phyloP scores from a whole-genome alignment of 805 yeast species.

The Candida namnaoensis region DNA sequence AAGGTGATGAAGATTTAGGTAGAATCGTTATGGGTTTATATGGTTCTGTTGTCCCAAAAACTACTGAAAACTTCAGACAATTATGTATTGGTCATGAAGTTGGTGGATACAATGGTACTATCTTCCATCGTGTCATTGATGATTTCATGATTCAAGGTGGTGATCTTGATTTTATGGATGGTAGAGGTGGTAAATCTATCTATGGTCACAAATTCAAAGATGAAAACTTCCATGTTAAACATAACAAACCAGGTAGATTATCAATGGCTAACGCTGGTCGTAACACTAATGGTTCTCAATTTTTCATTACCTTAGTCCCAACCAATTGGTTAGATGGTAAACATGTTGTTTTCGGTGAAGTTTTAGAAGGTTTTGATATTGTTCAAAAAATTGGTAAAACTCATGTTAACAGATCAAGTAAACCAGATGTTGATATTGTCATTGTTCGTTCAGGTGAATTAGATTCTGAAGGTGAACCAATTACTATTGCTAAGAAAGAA shows the following conservation, averaged over 20 bases:
- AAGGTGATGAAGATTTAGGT: constrained; percentile 72
- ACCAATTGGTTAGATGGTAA: constrained; percentile 90
- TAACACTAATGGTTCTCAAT: constrained; percentile 87
- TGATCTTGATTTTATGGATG: constrained; percentile 62
- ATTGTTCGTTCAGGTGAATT: constrained; percentile 70
- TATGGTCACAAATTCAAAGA: constrained; percentile 61
- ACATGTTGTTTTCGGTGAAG: constrained; percentile 97
- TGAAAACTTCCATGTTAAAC: constrained; percentile 61
- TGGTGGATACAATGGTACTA: constrained; percentile 20
- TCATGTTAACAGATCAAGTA: constrained; percentile 62
- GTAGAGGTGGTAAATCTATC: constrained; percentile 70
- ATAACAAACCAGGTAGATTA: constrained; percentile 58
- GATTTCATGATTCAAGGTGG: constrained; percentile 78
- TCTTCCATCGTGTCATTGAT: constrained; percentile 68
- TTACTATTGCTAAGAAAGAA: constrained; percentile 6
- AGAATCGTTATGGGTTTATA: constrained; percentile 81
- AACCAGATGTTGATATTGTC: constrained; percentile 57
- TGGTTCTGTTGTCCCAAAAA: constrained; percentile 81
- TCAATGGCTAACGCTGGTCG: constrained; percentile 80
- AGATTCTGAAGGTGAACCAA: constrained; percentile 22
- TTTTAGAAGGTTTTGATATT: constrained; percentile 78
- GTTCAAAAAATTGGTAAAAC: constrained; percentile 67
- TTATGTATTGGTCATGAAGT: constrained; percentile 24
- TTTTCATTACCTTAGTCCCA: constrained; percentile 86
- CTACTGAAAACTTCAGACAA: constrained; percentile 82